phyloP scores from a whole-genome alignment of 2,329 filamentous ascomycete genomes.

The Ceratocystis huliohia region DNA sequence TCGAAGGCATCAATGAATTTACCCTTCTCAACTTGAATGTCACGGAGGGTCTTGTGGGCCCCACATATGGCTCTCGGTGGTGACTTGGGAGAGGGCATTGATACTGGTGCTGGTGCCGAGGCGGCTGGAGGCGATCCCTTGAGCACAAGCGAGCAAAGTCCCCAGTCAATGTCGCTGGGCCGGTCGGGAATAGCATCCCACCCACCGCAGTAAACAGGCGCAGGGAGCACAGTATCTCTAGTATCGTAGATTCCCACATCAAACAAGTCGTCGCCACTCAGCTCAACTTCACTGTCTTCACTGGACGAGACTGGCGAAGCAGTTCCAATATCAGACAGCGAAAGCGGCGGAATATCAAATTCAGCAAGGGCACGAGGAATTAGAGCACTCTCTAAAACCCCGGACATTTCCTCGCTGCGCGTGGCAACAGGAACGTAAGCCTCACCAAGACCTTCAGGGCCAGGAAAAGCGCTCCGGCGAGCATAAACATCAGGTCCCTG shows the following conservation, averaged over 20 bases:
- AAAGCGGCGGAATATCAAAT: not conserved
- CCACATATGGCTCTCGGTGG: not conserved
- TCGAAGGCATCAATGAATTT: conserved; percentile 7
- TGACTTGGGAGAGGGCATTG: not conserved
- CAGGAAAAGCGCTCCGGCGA: not conserved
- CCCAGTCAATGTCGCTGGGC: conserved; percentile 6
- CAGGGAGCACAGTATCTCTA: not conserved
- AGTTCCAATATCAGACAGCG: not conserved
- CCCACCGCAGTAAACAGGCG: conserved; percentile 2
- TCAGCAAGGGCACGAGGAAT: not conserved
- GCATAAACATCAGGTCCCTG: not conserved
- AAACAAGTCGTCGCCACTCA: conserved; percentile 9
- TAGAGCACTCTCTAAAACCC: not conserved
- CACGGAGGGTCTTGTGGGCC: not conserved
- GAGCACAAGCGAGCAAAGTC: conserved; percentile 1
- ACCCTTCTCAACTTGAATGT: conserved; percentile 4
- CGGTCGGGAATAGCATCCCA: conserved; percentile 1
- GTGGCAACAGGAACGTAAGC: not conserved
- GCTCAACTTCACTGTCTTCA: conserved; percentile 3
- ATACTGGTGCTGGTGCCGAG: not conserved
- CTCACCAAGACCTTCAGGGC: not conserved
- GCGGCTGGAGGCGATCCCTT: not conserved
- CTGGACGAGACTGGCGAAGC: not conserved
- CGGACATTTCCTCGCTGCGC: not conserved
- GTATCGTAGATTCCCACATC: conserved; percentile 10